phyloP scores from a whole-genome alignment of 345 rosid genomes.

The Eucalyptus lansdowneana region DNA sequence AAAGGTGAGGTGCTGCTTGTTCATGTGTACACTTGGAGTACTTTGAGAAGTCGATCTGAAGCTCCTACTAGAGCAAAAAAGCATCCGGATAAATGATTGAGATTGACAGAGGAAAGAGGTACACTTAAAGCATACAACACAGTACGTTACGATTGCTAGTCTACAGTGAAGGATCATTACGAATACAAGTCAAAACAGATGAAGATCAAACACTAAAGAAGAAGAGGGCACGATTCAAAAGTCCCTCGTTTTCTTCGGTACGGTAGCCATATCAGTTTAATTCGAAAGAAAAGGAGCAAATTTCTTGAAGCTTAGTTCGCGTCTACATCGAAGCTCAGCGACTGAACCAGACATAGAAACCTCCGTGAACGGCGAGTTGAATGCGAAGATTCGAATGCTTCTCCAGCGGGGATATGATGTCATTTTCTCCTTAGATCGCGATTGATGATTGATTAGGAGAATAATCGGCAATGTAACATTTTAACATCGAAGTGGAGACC shows the following conservation, averaged over 20 bases:
- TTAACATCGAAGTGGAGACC: background rate
- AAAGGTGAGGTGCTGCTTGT: too few species aligned
- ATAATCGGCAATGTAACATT: background rate
- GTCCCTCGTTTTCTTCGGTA: background rate
- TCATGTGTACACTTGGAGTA: background rate
- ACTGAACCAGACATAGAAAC: background rate
- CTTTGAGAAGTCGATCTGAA: slow-evolving; percentile 49
- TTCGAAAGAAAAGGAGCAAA: background rate
- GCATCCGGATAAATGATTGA: background rate
- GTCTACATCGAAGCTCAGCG: background rate
- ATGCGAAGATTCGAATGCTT: background rate
- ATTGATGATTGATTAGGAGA: background rate
- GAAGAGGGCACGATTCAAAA: background rate
- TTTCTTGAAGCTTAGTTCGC: background rate
- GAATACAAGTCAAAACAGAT: background rate
- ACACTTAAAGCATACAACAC: too few species aligned
- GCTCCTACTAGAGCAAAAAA: slow-evolving; percentile 32
- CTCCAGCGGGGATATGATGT: background rate
- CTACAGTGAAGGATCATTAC: background rate
- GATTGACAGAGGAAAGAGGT: background rate
- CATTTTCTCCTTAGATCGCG: background rate
- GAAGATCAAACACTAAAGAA: background rate
- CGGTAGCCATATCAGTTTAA: background rate
- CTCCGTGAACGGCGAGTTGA: background rate
- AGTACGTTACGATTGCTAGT: background rate